phyloP scores from a whole-genome alignment of 176 grass and related monocot genomes.

The Raddia distichophylla region DNA sequence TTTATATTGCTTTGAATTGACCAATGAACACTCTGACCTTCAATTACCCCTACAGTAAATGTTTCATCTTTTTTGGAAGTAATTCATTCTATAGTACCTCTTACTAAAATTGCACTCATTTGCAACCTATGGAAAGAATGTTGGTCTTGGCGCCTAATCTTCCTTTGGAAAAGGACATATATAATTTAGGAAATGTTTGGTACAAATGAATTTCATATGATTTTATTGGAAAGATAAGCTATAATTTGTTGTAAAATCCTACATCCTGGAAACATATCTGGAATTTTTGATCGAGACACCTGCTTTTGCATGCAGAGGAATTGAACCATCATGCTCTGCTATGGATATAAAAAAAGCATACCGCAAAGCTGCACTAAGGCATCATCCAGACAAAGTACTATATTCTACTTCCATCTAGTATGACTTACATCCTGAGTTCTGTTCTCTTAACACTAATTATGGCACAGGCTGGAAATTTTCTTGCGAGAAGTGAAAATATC shows the following conservation, averaged over 20 bases:
- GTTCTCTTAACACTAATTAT: slow-evolving; percentile 44
- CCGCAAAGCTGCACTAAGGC: slow-evolving; percentile 81
- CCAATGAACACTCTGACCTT: not conserved
- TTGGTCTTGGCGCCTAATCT: slow-evolving; percentile 14
- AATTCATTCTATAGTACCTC: slow-evolving; percentile 13
- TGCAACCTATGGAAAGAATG: not conserved
- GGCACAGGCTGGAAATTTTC: slow-evolving; percentile 64
- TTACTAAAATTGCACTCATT: not conserved
- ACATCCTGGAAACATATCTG: not conserved
- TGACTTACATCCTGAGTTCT: slow-evolving; percentile 1
- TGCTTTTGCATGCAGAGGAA: slow-evolving; percentile 63
- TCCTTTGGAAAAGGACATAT: slow-evolving; percentile 13
- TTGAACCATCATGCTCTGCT: slow-evolving; percentile 67
- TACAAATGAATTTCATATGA: slow-evolving; percentile 12
- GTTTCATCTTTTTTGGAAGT: not conserved
- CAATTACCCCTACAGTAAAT: not conserved
- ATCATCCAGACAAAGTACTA: slow-evolving; percentile 85
- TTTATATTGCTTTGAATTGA: slow-evolving; percentile 34
- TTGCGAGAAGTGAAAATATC: slow-evolving; percentile 77
- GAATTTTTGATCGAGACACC: slow-evolving; percentile 14
- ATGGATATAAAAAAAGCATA: slow-evolving; percentile 86
- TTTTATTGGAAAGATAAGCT: slow-evolving; percentile 26
- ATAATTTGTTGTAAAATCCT: not conserved
- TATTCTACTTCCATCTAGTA: slow-evolving; percentile 33
- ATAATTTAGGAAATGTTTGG: slow-evolving; percentile 12